Base-by-base conservation (phyloP, 495 filamentous ascomycete species). In the Filosporella fistucella region DNA sequence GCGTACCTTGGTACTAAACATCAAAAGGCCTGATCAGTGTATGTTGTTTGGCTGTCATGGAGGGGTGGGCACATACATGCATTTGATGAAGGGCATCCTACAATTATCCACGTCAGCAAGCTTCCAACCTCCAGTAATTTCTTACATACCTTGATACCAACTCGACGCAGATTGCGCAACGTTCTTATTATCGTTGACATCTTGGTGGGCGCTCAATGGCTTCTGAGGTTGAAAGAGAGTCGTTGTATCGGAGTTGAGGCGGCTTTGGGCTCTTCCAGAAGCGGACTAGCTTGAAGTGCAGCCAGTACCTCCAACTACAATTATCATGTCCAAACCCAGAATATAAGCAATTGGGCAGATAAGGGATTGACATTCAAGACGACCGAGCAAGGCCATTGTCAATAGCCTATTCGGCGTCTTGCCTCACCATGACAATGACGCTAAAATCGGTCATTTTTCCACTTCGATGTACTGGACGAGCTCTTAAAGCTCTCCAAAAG, bases 151-250 rank as follows among this genome's bases (percentile, higher is more conserved):
- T 86, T 95, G 58, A 96, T 50, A 32, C 93, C 93, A 62, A 97
- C 81, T 64, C 80, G 82, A 69, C 86, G 80, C 54, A 96, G 63
- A 64, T 97, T 95, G 60, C 82, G 76, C 61, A 96, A 66, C 13
- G 91, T 95, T 67, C 93, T 84, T 47, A 80, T 66, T 58, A 96
- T 74, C 36, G 88, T 95, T 68, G 94, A 97, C 93, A 99, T 99
- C 60, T 6, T 56, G 66, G 49, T 54, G 59, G 61, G 42, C 49
- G 53, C 33, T 60, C 57, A 58, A 66, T 57, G 45, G 49, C 53
- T 57, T 44, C 44, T 37, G 34, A 32, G 25, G 45, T 49, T 38
- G 40, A 37, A 45, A 21, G 46, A 43, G 46, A 32, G 47, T 36
- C 45, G 44, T 33, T 18, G 47, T 48, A n/a, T n/a, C n/a, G n/a